phyloP scores from a whole-genome alignment of 768 basidiomycete species.

The Pleurotus cornucopiae region DNA sequence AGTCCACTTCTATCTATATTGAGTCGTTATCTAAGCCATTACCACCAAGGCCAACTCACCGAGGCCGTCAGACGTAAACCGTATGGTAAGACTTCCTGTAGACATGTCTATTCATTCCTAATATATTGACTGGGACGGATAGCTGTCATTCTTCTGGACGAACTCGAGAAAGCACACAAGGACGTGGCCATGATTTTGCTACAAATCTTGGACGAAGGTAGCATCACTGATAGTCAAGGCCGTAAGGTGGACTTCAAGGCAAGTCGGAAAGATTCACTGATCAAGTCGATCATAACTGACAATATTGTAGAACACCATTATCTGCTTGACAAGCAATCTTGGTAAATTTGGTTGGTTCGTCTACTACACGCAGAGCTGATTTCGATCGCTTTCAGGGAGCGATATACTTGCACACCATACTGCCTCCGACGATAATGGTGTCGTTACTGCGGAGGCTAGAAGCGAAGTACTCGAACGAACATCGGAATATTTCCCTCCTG shows the following conservation, averaged over 20 bases:
- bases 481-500: slow-evolving; percentile 81
- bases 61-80: slow-evolving; percentile 91
- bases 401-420: slow-evolving; percentile 70
- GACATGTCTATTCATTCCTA: neutral
- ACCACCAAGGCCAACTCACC: slow-evolving; percentile 61
- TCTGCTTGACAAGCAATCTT: slow-evolving; percentile 86
- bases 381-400: slow-evolving; percentile 30
- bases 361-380: neutral
- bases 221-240: slow-evolving; percentile 87
- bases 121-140: neutral
- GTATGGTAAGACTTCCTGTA: slow-evolving; percentile 49
- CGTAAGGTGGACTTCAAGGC: slow-evolving; percentile 90
- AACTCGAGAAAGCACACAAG: slow-evolving; percentile 94
- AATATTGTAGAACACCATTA: slow-evolving; percentile 73
- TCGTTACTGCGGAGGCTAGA: slow-evolving; percentile 58
- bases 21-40: neutral
- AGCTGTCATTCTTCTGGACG: slow-evolving; percentile 80
- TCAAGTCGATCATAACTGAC: neutral
- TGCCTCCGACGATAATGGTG: slow-evolving; percentile 59
- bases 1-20: slow-evolving; percentile 2
- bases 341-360: slow-evolving; percentile 32
- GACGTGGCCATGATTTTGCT: slow-evolving; percentile 89
- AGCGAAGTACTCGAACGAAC: slow-evolving; percentile 71
- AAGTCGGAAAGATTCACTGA: neutral
- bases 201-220: slow-evolving; percentile 89